These are phyloP conservation scores for Eucalyptus grandis DNA, from an alignment of 345 rosid species.

Conservation along the genomic window DNA sequence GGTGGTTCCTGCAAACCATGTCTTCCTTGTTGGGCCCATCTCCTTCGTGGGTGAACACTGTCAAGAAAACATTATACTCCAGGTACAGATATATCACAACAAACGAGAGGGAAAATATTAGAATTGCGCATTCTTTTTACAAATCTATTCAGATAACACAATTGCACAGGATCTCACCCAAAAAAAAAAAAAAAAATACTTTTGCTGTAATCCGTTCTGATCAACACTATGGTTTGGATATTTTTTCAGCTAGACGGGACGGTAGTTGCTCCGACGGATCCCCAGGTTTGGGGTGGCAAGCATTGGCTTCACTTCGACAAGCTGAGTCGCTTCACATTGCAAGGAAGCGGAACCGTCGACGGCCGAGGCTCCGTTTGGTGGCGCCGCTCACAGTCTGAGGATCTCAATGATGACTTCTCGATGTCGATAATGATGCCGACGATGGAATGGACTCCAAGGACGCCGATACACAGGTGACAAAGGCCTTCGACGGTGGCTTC, in stretches of 20 bases:
- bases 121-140: no score
- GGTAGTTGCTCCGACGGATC: no score
- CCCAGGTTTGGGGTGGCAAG: no score
- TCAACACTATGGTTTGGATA: no score
- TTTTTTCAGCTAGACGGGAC: no score
- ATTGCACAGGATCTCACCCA: no score
- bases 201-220: no score
- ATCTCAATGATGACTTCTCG: background rate
- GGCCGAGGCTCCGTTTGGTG: constrained; percentile 33
- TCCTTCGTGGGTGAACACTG: constrained; percentile 14
- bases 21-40: constrained; percentile 10
- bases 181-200: no score
- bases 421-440: background rate
- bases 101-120: background rate
- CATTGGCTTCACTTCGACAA: no score
- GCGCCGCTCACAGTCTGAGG: constrained; percentile 13
- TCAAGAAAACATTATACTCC: constrained; percentile 7
- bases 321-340: no score
- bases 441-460: background rate
- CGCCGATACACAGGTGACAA: background rate
- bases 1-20: background rate
- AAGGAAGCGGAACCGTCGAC: constrained; percentile 17
- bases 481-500: background rate
- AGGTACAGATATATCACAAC: background rate
- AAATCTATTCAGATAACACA: no score